phyloP scores from a whole-genome alignment of 2,329 filamentous ascomycete genomes.

The Alternaria tenuissima region DNA sequence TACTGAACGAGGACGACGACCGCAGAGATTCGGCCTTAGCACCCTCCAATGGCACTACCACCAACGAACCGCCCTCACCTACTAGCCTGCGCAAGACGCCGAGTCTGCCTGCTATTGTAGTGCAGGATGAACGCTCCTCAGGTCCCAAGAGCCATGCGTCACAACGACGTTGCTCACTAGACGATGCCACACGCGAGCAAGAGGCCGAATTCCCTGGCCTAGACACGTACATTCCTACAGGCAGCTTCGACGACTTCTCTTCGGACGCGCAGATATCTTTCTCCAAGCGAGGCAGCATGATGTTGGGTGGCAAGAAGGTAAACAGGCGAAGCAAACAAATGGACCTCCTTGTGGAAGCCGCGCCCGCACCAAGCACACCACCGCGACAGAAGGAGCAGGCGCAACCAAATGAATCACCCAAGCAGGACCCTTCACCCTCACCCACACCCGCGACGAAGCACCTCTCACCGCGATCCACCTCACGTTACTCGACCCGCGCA shows the following conservation, averaged over 20 bases:
- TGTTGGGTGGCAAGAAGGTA: conserved; percentile 63
- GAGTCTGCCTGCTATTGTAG: conserved; percentile 55
- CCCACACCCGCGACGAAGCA: conserved; percentile 36
- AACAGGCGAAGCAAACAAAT: conserved; percentile 47
- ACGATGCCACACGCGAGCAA: conserved; percentile 18
- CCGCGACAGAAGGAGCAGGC: conserved; percentile 23
- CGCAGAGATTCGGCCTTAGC: conserved; percentile 53
- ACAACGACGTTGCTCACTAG: conserved; percentile 18
- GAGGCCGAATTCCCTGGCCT: conserved; percentile 57
- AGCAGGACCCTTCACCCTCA: conserved; percentile 29
- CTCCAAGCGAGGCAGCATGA: conserved; percentile 67
- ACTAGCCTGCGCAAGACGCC: conserved; percentile 49
- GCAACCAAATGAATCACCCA: conserved; percentile 12
- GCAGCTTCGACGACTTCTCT: conserved; percentile 62
- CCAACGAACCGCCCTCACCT: conserved; percentile 42
- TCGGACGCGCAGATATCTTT: conserved; percentile 63
- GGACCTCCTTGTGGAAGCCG: conserved; percentile 31
- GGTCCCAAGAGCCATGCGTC: conserved; percentile 9
- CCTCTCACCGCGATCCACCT: conserved; percentile 45
- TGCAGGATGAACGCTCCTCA: conserved; percentile 50
- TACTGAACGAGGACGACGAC: conserved; percentile 44
- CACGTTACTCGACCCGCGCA: conserved; percentile 46
- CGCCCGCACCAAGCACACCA: conserved; percentile 25
- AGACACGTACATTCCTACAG: conserved; percentile 64
- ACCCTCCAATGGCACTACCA: conserved; percentile 45